These are phyloP conservation scores for Backusella luteola DNA, from an alignment of 192 early-diverging fungal genomes.

Conservation along the genomic window DNA sequence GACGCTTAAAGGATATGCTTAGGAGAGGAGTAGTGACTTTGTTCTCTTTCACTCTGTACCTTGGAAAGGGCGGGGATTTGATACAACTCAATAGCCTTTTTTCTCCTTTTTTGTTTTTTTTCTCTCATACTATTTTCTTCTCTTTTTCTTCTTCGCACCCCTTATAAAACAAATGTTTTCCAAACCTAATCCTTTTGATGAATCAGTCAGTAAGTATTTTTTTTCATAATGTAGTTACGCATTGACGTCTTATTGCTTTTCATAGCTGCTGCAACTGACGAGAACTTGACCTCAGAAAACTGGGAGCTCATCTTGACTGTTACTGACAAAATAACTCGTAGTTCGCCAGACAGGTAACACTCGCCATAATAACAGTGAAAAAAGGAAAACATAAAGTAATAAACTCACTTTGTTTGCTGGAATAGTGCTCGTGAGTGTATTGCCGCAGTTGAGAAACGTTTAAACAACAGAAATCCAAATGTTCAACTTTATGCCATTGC, in stretches of 20 bases:
- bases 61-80: not conserved
- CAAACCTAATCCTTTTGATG: slow-evolving; percentile 52
- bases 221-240: not conserved
- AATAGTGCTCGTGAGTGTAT: slow-evolving; percentile 68
- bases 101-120: not conserved
- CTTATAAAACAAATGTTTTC: slow-evolving; percentile 43
- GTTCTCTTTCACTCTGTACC: not conserved
- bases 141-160: not conserved
- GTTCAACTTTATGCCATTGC: slow-evolving; percentile 70
- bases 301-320: slow-evolving; percentile 82
- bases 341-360: slow-evolving; percentile 47
- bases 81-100: not conserved
- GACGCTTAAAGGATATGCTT: not conserved
- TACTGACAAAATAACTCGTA: slow-evolving; percentile 61
- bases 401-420: not conserved
- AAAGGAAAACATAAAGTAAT: not conserved
- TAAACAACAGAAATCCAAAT: slow-evolving; percentile 78
- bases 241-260: not conserved
- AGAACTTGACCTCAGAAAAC: slow-evolving; percentile 91
- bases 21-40: not conserved
- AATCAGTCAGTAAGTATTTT: slow-evolving; percentile 47
- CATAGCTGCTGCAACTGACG: slow-evolving; percentile 83
- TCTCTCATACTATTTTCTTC: not conserved
- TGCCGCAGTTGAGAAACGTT: slow-evolving; percentile 67
- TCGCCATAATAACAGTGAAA: not conserved